Evolutionary conservation across 257 asterid genomes (phyloP).

Genomic region (Apocynum venetum): DNA sequence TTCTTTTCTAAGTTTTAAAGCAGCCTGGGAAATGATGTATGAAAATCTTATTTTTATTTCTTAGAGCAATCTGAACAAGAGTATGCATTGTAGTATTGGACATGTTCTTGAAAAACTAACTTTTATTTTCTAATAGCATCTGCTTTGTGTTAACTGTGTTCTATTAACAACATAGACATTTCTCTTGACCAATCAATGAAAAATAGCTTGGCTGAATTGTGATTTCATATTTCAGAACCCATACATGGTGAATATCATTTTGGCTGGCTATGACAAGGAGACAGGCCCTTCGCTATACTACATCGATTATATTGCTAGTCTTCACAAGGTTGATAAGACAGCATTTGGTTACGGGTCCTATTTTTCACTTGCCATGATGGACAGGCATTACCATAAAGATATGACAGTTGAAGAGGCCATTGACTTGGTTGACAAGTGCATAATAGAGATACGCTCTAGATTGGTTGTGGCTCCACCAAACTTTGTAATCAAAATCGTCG

Average conservation of each 20-base stretch:
- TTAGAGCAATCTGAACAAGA: no score
- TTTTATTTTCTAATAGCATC: no score
- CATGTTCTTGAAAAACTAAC: background rate
- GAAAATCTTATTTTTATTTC: background rate
- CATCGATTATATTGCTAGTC: conserved; percentile 79
- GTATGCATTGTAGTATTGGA: background rate
- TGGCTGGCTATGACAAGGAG: conserved; percentile 93
- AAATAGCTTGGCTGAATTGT: background rate
- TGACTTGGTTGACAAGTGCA: conserved; percentile 73
- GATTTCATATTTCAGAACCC: conserved; percentile 53
- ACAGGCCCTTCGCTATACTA: conserved; percentile 82
- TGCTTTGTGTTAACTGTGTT: no score
- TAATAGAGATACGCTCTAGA: conserved; percentile 72
- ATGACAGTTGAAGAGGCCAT: conserved; percentile 89
- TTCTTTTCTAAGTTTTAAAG: no score
- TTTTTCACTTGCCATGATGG: conserved; percentile 91
- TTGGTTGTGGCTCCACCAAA: conserved; percentile 89
- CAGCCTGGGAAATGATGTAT: background rate
- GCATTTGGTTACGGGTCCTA: conserved; percentile 95
- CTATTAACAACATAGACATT: no score
- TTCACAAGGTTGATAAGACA: conserved; percentile 86
- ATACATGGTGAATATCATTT: conserved; percentile 70
- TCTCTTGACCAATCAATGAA: background rate
- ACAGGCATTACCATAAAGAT: conserved; percentile 75
- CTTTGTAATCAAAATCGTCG: conserved; percentile 88